Evolutionary conservation across 768 basidiomycete genomes (phyloP), one percentile per base, ranked within the genome.

Genomic region (Hygrocybe coccinea): DNA sequence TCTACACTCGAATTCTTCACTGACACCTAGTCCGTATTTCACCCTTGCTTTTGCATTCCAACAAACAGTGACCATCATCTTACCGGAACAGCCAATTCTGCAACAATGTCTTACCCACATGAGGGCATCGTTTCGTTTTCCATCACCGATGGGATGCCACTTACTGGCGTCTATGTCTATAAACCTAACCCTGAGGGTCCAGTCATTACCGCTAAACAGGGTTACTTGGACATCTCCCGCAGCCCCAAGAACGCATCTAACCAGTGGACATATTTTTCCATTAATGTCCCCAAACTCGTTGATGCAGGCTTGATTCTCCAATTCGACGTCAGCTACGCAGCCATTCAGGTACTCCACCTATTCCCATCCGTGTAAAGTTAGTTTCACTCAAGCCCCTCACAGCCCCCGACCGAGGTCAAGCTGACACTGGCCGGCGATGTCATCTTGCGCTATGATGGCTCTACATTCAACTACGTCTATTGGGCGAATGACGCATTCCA

Each of bases 361-460:
- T 50, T 15, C 6, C 49, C 7, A 7, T 14, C 36, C 14, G 29
- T 33, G 4, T 34, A 25, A 9, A 33, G 29, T 15, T 15, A 25
- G 2, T 5, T 33, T 48, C 15, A 48, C 46, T 48, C 29, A 48
- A 10, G 5, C 21, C 15, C 5, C 38, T 17, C 21, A 6, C 21
- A 50, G 49, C 49, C 49, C 36, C 49, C 21, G n/a, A 50, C 49
- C 5, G 49, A 50, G 49, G 49, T 50, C 24, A 50, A 50, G 25
- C 36, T 50, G 36, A 34, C 19, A 2, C 29, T 50, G 29, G 29
- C 49, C 22, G 14, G 33, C 15, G 49, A 50, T 22, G 49, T 50
- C 49, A 50, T 50, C 49, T 34, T 50, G 49, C 49, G 49, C 36
- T 50, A 50, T 15, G 49, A 50, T 14, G 49, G 49, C n/a, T 22